Percentiles rank a stretch among this genome's conserved stretches.
Conservation (phyloP, 2,329 filamentous ascomycete genomes). For the Polytolypa hystricis region DNA sequence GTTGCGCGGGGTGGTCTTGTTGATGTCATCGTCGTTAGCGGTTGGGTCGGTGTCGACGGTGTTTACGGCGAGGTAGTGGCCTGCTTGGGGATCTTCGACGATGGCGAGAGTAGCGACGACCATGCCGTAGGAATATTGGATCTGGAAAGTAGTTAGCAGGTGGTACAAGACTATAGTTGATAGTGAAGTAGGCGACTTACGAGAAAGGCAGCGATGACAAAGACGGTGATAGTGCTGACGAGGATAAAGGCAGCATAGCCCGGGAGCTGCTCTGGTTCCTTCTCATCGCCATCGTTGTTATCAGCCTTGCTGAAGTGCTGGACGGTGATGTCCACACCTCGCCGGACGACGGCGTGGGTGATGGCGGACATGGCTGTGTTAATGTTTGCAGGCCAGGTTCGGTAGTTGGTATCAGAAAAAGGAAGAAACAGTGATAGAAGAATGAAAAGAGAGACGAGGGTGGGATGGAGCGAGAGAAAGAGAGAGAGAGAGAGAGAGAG, state of each 20-base stretch:
- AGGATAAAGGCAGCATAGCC: constrained; percentile 20
- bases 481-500: background rate
- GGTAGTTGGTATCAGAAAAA: background rate
- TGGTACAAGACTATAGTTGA: background rate
- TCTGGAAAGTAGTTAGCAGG: constrained; percentile 17
- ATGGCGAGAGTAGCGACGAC: constrained; percentile 53
- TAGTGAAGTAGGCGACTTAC: constrained; percentile 16
- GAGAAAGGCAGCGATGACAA: constrained; percentile 15
- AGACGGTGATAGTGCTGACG: constrained; percentile 17
- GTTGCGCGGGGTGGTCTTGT: constrained; percentile 21
- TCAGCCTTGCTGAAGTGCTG: constrained; percentile 14
- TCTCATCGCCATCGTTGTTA: constrained; percentile 9
- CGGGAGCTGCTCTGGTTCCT: constrained; percentile 16
- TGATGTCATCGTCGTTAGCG: constrained; percentile 14
- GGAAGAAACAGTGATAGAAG: background rate
- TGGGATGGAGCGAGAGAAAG: background rate
- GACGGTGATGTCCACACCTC: constrained; percentile 24
- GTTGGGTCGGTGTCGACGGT: constrained; percentile 17
- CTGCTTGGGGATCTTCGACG: constrained; percentile 49
- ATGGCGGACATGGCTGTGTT: constrained; percentile 19
- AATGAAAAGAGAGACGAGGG: background rate
- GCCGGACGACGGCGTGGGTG: constrained; percentile 23
- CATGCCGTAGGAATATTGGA: constrained; percentile 48
- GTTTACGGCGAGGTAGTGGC: constrained; percentile 42
- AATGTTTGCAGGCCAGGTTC: too few relatives aligned